Evolutionary conservation across 768 basidiomycete species (phyloP).

Genomic region (Leucosporidium creatinivorum): DNA sequence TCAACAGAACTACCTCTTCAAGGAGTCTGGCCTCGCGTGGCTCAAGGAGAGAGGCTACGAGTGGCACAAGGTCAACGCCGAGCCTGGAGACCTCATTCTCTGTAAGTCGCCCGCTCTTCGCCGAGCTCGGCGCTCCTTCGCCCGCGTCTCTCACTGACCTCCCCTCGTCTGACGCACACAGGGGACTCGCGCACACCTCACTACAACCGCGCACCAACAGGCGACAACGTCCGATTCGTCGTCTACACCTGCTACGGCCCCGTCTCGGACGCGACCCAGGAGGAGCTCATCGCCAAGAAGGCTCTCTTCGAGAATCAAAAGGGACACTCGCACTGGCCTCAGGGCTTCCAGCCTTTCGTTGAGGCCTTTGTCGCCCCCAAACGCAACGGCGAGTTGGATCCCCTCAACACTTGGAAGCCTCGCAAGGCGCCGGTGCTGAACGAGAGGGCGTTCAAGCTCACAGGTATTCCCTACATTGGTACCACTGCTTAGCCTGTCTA

Average conservation of each 20-base stretch:
- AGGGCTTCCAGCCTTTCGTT: slow-evolving; percentile 14
- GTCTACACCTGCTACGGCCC: slow-evolving; percentile 9
- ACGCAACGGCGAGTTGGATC: slow-evolving; percentile 14
- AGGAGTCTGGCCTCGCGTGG: slow-evolving; percentile 38
- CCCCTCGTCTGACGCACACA: neutral
- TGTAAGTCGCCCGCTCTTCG: slow-evolving; percentile 17
- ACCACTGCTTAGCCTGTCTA: neutral
- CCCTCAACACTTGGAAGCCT: slow-evolving; percentile 15
- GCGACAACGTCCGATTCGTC: slow-evolving; percentile 8
- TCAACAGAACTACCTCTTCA: slow-evolving; percentile 13
- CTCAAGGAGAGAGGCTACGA: slow-evolving; percentile 38
- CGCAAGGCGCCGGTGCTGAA: slow-evolving; percentile 6
- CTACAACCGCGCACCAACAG: slow-evolving; percentile 17
- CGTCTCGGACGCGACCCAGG: slow-evolving; percentile 1
- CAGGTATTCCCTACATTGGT: slow-evolving; percentile 16
- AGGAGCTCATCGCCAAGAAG: slow-evolving; percentile 12
- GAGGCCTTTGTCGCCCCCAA: slow-evolving; percentile 5
- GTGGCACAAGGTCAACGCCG: slow-evolving; percentile 38
- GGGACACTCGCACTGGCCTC: slow-evolving; percentile 21
- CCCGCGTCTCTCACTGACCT: too few relatives aligned
- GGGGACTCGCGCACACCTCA: slow-evolving; percentile 17
- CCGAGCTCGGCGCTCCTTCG: too few relatives aligned
- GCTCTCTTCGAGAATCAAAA: slow-evolving; percentile 10
- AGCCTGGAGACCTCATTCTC: slow-evolving; percentile 40
- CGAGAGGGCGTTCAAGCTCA: slow-evolving; percentile 17